Percentiles rank a stretch among this genome's conserved stretches.
Conservation (phyloP, 176 grass and related monocot genomes). For the Melocanna baccifera region DNA sequence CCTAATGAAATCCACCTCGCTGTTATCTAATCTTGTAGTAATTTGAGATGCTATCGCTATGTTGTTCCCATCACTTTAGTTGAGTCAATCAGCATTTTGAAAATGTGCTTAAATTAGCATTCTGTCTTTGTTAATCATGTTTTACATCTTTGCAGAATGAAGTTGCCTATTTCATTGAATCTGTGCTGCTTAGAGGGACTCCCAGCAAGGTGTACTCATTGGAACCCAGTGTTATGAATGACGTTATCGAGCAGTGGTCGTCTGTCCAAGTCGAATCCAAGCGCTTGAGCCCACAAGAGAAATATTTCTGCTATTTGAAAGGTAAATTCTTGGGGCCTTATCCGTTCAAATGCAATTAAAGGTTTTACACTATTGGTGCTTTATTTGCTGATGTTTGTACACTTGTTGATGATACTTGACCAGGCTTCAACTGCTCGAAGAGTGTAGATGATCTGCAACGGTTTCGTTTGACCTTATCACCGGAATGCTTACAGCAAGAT, state of each 20-base stretch:
- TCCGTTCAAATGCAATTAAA: conserved; percentile 11
- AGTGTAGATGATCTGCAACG: conserved; percentile 49
- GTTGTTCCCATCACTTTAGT: conserved; percentile 21
- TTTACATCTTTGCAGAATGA: conserved; percentile 58
- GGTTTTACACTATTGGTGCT: conserved; percentile 14
- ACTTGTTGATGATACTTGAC: conserved; percentile 11
- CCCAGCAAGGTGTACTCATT: conserved; percentile 36
- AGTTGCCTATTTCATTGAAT: conserved; percentile 58
- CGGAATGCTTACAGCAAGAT: conserved; percentile 55
- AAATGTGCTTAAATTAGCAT: conserved; percentile 22
- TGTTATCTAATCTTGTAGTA: conserved; percentile 17
- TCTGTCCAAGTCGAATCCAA: conserved; percentile 44
- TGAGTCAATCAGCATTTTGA: conserved; percentile 22
- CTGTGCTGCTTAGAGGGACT: conserved; percentile 49
- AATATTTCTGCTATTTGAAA: conserved; percentile 69
- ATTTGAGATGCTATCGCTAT: conserved; percentile 15
- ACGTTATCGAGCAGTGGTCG: conserved; percentile 60
- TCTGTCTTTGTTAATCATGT: conserved; percentile 36
- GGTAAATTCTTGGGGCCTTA: conserved; percentile 42
- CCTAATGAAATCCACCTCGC: neutral
- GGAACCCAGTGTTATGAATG: conserved; percentile 43
- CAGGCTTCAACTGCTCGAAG: conserved; percentile 74
- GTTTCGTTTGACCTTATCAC: conserved; percentile 61
- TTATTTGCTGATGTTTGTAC: conserved; percentile 33
- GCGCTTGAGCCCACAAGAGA: conserved; percentile 39